Percentiles rank a stretch among this genome's conserved stretches.
These are phyloP conservation scores for Ascocoryne sarcoides DNA, from an alignment of 2,329 filamentous ascomycete genomes.

Conservation along the genomic window DNA sequence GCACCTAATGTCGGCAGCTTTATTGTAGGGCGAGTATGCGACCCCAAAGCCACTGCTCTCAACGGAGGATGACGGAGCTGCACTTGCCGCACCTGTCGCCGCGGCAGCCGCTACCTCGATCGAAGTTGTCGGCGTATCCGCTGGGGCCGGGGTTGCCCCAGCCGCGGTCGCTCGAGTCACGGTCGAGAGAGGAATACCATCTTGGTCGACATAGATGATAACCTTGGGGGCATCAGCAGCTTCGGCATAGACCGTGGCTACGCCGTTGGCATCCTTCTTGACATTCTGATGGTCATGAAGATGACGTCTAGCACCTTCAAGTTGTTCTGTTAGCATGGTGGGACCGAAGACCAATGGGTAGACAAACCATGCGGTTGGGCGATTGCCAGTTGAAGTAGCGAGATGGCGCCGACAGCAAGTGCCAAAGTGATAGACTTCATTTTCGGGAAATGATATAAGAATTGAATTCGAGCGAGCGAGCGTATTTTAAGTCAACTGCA, in stretches of 20 bases:
- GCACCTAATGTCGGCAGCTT: slow-evolving; percentile 50
- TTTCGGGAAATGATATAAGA: slow-evolving; percentile 12
- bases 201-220: slow-evolving; percentile 52
- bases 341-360: not conserved
- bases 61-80: slow-evolving; percentile 7
- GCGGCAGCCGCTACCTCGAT: not conserved
- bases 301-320: slow-evolving; percentile 15
- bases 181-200: slow-evolving; percentile 43
- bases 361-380: slow-evolving; percentile 35
- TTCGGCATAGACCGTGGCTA: slow-evolving; percentile 32
- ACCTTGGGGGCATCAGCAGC: slow-evolving; percentile 33
- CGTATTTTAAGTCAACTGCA: not conserved
- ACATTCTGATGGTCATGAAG: slow-evolving; percentile 19
- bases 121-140: not conserved
- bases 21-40: slow-evolving; percentile 50
- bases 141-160: slow-evolving; percentile 3
- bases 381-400: slow-evolving; percentile 33
- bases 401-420: slow-evolving; percentile 30
- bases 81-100: not conserved
- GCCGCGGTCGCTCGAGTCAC: slow-evolving; percentile 18
- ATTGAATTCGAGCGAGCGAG: not conserved
- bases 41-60: slow-evolving; percentile 36
- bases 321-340: not conserved
- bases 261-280: slow-evolving; percentile 26
- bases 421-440: slow-evolving; percentile 38